Conservation (phyloP, 441 rosid species). For the Breynia disticha region DNA sequence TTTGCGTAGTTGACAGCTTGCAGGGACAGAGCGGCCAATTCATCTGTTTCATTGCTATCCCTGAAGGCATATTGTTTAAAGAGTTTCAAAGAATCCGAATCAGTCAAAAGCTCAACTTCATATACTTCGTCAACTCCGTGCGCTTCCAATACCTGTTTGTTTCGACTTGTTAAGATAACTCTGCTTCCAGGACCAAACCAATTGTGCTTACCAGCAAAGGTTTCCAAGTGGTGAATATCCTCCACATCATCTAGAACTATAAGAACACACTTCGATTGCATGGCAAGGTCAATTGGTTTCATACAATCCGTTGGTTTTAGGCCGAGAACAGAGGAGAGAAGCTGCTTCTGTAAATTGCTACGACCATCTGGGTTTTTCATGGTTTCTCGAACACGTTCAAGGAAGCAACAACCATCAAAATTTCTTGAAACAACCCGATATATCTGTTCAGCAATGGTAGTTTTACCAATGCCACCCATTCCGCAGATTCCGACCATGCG, state of each 20-base stretch:
- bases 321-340: neutral
- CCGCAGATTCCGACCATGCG: slow-evolving; percentile 8
- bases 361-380: neutral
- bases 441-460: slow-evolving; percentile 1
- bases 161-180: slow-evolving; percentile 3
- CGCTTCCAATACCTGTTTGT: neutral
- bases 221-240: neutral
- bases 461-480: slow-evolving; percentile 11
- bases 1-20: slow-evolving; percentile 1
- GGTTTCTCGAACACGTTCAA: neutral
- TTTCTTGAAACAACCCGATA: neutral
- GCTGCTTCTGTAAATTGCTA: neutral
- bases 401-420: slow-evolving; percentile 12
- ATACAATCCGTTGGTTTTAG: neutral
- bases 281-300: too few relatives aligned
- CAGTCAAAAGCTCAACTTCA: slow-evolving; percentile 2
- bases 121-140: slow-evolving; percentile 3
- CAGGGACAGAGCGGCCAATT: neutral
- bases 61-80: slow-evolving; percentile 5
- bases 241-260: slow-evolving; percentile 10
- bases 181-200: slow-evolving; percentile 11
- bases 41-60: neutral
- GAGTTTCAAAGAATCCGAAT: slow-evolving; percentile 1
- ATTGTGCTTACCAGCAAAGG: slow-evolving; percentile 1
- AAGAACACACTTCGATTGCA: neutral